Evolutionary conservation across 73 alveolate genomes (phyloP), one percentile per base, ranked within the genome.

Genomic region (Uronychia setigera): DNA sequence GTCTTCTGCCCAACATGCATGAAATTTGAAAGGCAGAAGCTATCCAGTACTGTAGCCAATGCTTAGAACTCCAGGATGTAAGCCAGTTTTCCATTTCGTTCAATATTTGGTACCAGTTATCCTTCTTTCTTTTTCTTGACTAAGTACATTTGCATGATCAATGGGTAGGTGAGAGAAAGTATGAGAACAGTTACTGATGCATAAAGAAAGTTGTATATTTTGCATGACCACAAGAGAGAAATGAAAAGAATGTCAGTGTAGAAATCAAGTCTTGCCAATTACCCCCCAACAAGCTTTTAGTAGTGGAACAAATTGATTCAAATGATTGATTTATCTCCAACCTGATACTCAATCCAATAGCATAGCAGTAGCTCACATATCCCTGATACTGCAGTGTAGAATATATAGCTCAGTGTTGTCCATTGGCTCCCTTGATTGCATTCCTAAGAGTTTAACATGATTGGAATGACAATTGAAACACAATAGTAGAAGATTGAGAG

Each of bases 21-120:
- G 76, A 85, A 85, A 78, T 85, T 85, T 29, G 57, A 31, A 1
- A 85, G 46, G 33, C 85, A 85, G 32, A 85, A 85, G 28, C 83
- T 58, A 32, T 85, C 91, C 34, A 85, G 81, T 27, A 85, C 67
- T 9, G 79, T 58, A 11, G 91, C 91, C 28, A 85, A 59, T 0
- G 87, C 31, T 46, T 85, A 31, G 34, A 33, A 82, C 76, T 85
- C 91, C 25, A 78, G 29, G 32, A 76, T 58, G 33, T 77, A 85
- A 0, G 91, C 91, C 28, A 85, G 76, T 32, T 85, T 85, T n/a
- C 91, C 78, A 32, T 85, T 85, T 67, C 91, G 1, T 59, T 85
- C 91, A 29, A 85, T 85, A 32, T 85, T 85, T 28, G 78, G 85
- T 0, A 85, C 59, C 29, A 85, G 76, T 14, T 76, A 27, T 25